Percentiles rank a stretch among this genome's conserved stretches.
Conservation (phyloP, 176 grass and related monocot genomes). For the Carex kokanica region DNA sequence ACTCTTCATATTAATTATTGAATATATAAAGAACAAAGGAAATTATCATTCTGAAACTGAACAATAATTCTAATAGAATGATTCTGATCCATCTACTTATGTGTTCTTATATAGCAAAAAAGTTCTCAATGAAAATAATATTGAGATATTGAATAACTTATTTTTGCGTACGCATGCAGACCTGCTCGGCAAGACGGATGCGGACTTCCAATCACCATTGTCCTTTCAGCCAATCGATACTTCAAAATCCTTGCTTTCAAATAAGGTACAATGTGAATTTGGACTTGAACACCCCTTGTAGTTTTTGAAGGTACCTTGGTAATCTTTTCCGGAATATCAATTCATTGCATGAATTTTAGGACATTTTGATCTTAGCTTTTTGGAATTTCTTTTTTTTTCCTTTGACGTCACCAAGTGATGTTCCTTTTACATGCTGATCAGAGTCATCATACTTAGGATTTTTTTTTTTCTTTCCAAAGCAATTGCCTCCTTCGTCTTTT, state of each 20-base stretch:
- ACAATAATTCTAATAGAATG: not conserved
- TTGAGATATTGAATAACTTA: not conserved
- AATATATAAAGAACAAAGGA: not conserved
- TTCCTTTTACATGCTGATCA: not conserved
- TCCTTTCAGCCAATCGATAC: not conserved
- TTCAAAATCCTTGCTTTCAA: not conserved
- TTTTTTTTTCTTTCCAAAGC: not conserved
- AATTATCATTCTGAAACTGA: not conserved
- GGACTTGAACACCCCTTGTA: not conserved
- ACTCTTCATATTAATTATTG: slow-evolving; percentile 2
- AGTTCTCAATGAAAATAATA: not conserved
- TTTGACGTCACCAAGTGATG: too few relatives aligned
- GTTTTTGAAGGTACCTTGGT: not conserved
- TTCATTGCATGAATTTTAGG: not conserved
- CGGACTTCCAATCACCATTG: too few relatives aligned
- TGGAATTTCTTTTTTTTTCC: not conserved
- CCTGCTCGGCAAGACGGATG: not conserved
- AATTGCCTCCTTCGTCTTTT: not conserved
- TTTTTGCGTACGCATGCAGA: not conserved
- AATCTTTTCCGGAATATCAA: not conserved
- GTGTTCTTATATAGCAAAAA: not conserved
- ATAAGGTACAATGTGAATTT: slow-evolving; percentile 5
- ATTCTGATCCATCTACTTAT: not conserved
- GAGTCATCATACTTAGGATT: not conserved
- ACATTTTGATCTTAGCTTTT: not conserved